Conservation (phyloP, 2,329 filamentous ascomycete species). For the Gliomastix tumulicola region DNA sequence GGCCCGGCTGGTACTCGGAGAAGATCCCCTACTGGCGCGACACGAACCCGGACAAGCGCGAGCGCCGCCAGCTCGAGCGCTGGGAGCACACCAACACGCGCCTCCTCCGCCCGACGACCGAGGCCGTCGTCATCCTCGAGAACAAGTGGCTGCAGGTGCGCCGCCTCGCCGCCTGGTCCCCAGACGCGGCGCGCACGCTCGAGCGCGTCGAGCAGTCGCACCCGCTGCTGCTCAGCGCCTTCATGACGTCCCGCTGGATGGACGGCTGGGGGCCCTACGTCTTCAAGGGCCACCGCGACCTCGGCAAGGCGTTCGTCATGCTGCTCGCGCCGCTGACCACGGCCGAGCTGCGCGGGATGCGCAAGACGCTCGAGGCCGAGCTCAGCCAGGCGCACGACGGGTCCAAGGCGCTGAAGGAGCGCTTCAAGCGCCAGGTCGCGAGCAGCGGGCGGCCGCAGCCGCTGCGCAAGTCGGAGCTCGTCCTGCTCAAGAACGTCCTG, state of each 20-base stretch:
- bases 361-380: constrained; percentile 2
- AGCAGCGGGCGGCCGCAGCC: no score
- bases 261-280: constrained; percentile 16
- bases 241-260: constrained; percentile 22
- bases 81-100: constrained; percentile 19
- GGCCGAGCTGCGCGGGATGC: constrained; percentile 17
- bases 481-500: no score
- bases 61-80: constrained; percentile 18
- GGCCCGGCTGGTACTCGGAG: constrained; percentile 60
- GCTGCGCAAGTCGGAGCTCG: no score
- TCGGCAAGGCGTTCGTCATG: constrained; percentile 18
- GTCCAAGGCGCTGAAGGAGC: no score
- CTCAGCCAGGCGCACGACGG: no score
- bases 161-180: constrained; percentile 40
- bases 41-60: not conserved
- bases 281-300: constrained; percentile 12
- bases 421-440: no score
- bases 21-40: constrained; percentile 14
- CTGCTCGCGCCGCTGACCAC: constrained; percentile 17
- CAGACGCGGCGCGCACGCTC: constrained; percentile 30
- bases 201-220: constrained; percentile 28
- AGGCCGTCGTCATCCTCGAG: constrained; percentile 39
- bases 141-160: constrained; percentile 43
- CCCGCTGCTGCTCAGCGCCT: constrained; percentile 31
- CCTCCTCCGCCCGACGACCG: constrained; percentile 17